phyloP scores from a whole-genome alignment of 176 grass and related monocot genomes.

The Microstegium vimineum region DNA sequence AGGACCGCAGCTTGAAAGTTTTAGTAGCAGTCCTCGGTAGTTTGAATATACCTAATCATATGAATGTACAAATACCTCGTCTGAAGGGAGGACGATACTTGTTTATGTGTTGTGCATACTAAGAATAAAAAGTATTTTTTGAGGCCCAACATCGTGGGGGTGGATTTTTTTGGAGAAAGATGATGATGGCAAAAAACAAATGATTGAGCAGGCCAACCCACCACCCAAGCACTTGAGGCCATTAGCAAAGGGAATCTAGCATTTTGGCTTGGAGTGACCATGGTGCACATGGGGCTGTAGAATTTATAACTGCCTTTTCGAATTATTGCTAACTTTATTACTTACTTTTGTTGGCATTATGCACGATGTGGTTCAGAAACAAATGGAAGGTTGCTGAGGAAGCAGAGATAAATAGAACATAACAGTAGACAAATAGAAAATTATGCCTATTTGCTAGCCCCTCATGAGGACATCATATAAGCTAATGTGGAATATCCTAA shows the following conservation, averaged over 20 bases:
- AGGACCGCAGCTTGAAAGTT: background rate
- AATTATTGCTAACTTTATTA: background rate
- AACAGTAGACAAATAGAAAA: background rate
- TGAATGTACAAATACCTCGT: background rate
- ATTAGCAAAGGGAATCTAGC: slow-evolving; percentile 19
- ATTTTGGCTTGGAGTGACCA: background rate
- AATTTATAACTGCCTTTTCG: background rate
- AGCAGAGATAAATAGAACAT: background rate
- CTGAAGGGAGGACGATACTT: background rate
- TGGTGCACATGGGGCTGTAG: background rate
- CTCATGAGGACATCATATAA: background rate
- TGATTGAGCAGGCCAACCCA: background rate
- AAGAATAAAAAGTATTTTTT: background rate
- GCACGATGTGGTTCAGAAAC: background rate
- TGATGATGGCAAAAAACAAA: background rate
- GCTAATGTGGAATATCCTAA: slow-evolving; percentile 10
- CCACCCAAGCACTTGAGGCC: background rate
- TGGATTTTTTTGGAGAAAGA: background rate
- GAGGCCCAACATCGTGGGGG: background rate
- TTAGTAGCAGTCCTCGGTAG: background rate
- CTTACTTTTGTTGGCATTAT: background rate
- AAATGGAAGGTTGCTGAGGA: background rate
- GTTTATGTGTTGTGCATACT: background rate
- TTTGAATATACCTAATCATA: background rate
- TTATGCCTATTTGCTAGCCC: background rate